Evolutionary conservation across 2,329 filamentous ascomycete species (phyloP).

Genomic region (Graphilbum ipis-grandicollis): DNA sequence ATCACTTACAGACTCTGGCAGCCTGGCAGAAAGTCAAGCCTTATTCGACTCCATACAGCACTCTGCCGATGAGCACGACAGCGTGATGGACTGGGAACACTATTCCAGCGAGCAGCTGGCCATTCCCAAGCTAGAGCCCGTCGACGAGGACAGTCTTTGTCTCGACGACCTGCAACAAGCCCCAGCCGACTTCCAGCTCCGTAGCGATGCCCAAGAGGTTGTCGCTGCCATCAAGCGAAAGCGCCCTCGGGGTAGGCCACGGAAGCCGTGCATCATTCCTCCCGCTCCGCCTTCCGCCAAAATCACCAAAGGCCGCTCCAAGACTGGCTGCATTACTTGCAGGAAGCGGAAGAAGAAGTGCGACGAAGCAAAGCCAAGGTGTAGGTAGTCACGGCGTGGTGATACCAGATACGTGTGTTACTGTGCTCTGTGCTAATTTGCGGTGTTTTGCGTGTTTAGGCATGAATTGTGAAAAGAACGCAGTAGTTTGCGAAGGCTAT

Average conservation of each 20-base stretch:
- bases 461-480: conserved; percentile 84
- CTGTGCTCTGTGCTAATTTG: background rate
- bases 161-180: conserved; percentile 33
- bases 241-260: conserved; percentile 60
- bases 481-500: conserved; percentile 80
- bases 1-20: conserved; percentile 19
- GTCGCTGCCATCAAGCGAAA: conserved; percentile 27
- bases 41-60: background rate
- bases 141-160: conserved; percentile 35
- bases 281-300: conserved; percentile 40
- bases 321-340: conserved; percentile 52
- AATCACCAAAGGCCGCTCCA: conserved; percentile 58
- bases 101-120: conserved; percentile 25
- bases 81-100: conserved; percentile 29
- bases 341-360: conserved; percentile 57
- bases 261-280: conserved; percentile 58
- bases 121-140: conserved; percentile 38
- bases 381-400: conserved; percentile 22
- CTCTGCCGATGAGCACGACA: conserved; percentile 17
- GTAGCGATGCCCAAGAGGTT: conserved; percentile 1
- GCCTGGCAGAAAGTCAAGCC: conserved; percentile 3
- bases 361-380: conserved; percentile 49
- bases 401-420: too few relatives aligned
- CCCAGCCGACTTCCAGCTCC: too few relatives aligned
- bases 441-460: conserved; percentile 25